Conservation (phyloP, 1,139 yeast genomes). For the Diutina catenulata region DNA sequence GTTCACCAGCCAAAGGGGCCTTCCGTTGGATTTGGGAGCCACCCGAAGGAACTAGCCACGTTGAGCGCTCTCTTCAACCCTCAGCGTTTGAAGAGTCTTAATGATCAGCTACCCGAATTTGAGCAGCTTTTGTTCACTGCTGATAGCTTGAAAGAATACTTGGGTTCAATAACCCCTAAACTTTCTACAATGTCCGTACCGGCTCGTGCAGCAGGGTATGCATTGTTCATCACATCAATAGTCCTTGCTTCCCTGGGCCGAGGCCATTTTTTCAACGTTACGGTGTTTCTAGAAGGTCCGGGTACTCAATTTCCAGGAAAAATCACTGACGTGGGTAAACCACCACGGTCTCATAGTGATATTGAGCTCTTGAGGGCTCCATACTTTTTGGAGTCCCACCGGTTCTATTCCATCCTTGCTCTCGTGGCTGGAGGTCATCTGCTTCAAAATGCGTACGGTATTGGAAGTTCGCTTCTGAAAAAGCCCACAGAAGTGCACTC, state of each 20-base stretch:
- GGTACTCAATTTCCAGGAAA: conserved; percentile 24
- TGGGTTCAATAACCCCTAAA: not conserved
- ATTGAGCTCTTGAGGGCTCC: conserved; percentile 20
- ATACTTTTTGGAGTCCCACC: conserved; percentile 16
- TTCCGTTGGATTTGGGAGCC: not conserved
- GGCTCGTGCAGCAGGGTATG: not conserved
- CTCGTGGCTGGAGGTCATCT: conserved; percentile 21
- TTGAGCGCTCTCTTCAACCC: not conserved
- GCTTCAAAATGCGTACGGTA: conserved; percentile 13
- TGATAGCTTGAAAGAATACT: not conserved
- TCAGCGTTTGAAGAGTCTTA: not conserved
- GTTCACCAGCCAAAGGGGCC: conserved; percentile 12
- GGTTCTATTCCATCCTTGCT: conserved; percentile 19
- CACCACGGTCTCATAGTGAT: conserved; percentile 25
- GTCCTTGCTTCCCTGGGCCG: not conserved
- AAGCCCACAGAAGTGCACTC: conserved; percentile 17
- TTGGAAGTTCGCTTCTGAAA: conserved; percentile 12
- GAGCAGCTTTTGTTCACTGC: not conserved
- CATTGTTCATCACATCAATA: not conserved
- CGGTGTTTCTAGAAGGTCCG: conserved; percentile 25
- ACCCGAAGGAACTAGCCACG: not conserved
- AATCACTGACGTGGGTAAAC: conserved; percentile 13
- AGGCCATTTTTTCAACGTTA: conserved; percentile 10
- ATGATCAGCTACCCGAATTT: not conserved
- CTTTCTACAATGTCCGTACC: not conserved